Base-by-base conservation (phyloP, 2,329 filamentous ascomycete genomes). In the Aspergillus latus region DNA sequence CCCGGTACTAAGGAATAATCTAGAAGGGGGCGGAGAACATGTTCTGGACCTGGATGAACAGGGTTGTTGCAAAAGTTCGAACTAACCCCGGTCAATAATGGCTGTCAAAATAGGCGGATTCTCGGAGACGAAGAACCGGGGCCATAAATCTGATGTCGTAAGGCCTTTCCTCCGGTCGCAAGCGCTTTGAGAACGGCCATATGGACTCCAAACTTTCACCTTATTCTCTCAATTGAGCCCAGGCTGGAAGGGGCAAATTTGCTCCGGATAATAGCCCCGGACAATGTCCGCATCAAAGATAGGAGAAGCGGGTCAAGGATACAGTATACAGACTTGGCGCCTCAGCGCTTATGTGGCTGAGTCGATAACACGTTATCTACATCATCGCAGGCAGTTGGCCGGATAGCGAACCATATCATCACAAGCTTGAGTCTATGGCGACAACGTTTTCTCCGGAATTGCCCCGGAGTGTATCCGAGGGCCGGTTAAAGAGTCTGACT, bases 351-450 rank as follows among this genome's bases (percentile, higher is more conserved):
- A 26, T 30, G 32, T 10, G n/a, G 30, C 8, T 39, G 11, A 10
- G 37, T 45, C 48, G 49, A 63, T 62, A 61, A 62, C 62, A 64
- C 62, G 61, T 62, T 56, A 61, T 56, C 58, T 53, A 42, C 40
- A 15, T 44, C 16, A 16, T 47, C 32, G 43, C 36, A 15, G 43
- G 36, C 34, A 43, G 37, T 54, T 54, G 29, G 52, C 36, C 52
- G 44, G 36, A 49, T 36, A 29, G 42, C 26, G 34, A 53, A 46
- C 39, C 26, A 43, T 49, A 44, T 54, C 28, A 45, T 46, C 37
- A 53, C 36, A 52, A 26, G 7, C 26, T 3, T 21, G 16, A 39
- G 21, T 16, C 32, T 47, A 43, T 53, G 50, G 52, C 52, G 45
- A 49, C 21, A 36, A n/a, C 15, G n/a, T 42, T 36, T 29, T 43